Evolutionary conservation across 148 eudicot species (phyloP), one percentile per base, ranked within the genome.

Genomic region (Rhododendron griersonianum): DNA sequence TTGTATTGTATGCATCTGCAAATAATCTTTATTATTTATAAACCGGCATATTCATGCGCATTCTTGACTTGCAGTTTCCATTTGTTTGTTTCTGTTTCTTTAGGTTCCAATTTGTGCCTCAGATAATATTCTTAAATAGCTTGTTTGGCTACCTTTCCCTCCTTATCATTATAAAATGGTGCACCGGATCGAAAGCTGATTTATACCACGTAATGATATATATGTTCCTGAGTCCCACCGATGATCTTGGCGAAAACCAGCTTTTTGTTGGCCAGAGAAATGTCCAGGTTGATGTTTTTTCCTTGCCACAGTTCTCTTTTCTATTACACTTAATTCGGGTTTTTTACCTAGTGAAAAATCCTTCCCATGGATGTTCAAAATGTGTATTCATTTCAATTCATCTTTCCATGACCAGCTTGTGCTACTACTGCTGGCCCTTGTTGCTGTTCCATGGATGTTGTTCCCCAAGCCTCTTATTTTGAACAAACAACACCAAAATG

Each of bases 381-480:
- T 57, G 76, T 75, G 23, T 61, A 44, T 77, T 81, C 13, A 45
- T 59, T 33, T 86, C 14, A 55, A 9, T 67, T 14, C 47, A 13
- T 67, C 37, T 84, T 16, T 78, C 79, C 35, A 83, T 35, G 81
- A 37, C 82, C 93, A 97, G 99, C 87, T 95, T 85, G 95, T 93
- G 83, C 89, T 98, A 61, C 87, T 98, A 84, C 86, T 92, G 74
- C 89, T 94, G 75, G 98, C 99, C 81, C 94, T 98, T 84, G 93
- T 98, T 74, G 83, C 99, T 87, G 98, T 98, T 87, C 99, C 99
- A 44, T 98, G 99, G 94, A 98, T 98, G 99, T 90, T 98, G 88
- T 85, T 98, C 82, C 99, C 99, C 80, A 98, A 95, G 93, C 99
- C 99, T 61, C 90, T 95, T 84, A 87, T 98, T 85, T 85, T 98